These are phyloP conservation scores for Jackrogersella multiformis DNA, from an alignment of 495 filamentous ascomycete species.

Conservation along the genomic window DNA sequence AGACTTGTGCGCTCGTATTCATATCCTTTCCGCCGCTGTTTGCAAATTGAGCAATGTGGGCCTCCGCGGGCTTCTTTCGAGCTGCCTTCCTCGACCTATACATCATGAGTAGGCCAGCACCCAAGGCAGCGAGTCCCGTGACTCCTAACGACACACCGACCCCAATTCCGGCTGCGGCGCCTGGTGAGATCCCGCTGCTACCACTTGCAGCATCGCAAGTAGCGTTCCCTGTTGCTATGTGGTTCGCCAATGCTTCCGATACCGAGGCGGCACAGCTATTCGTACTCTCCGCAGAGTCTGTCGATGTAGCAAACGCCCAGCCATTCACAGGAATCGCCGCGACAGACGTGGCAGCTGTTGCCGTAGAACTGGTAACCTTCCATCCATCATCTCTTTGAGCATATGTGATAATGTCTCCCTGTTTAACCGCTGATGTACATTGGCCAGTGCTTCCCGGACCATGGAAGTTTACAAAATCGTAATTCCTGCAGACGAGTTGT, in stretches of 20 bases:
- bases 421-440: slow-evolving; percentile 40
- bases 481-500: slow-evolving; percentile 27
- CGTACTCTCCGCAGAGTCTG: slow-evolving; percentile 8
- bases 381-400: slow-evolving; percentile 10
- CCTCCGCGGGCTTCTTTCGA: not conserved
- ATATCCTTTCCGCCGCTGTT: slow-evolving; percentile 19
- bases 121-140: slow-evolving; percentile 35
- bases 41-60: slow-evolving; percentile 25
- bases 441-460: slow-evolving; percentile 28
- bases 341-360: slow-evolving; percentile 18
- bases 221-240: slow-evolving; percentile 14
- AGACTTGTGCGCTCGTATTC: slow-evolving; percentile 15
- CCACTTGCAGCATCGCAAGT: slow-evolving; percentile 8
- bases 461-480: slow-evolving; percentile 24
- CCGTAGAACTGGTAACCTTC: slow-evolving; percentile 28
- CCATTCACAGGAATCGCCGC: slow-evolving; percentile 42
- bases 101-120: slow-evolving; percentile 36
- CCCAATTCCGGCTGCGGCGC: slow-evolving; percentile 40
- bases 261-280: slow-evolving; percentile 30
- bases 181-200: slow-evolving; percentile 22
- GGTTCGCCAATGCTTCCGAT: slow-evolving; percentile 25
- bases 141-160: slow-evolving; percentile 39
- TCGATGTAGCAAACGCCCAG: slow-evolving; percentile 35
- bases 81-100: slow-evolving; percentile 32
- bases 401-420: slow-evolving; percentile 33